Evolutionary conservation across 2,329 filamentous ascomycete genomes (phyloP), one percentile per base, ranked within the genome.

Genomic region (Epichloe gansuensis): DNA sequence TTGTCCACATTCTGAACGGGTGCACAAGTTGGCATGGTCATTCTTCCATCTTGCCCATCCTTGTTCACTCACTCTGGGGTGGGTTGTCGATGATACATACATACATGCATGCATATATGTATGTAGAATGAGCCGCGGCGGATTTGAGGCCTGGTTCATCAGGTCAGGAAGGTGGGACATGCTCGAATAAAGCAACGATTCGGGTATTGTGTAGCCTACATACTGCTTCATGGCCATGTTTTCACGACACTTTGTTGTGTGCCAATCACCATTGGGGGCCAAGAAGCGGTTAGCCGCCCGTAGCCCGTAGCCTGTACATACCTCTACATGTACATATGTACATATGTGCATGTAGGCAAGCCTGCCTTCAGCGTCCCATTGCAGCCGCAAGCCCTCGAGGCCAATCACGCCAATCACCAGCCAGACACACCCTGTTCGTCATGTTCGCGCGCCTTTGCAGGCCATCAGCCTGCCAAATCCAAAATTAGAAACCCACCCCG

Each of bases 381-480:
- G 39, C 37, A n/a, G 28, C 48, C 46, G 62, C 65, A 46, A 23
- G 23, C 23, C 15, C 6, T 13, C 5, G 63, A 62, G 25, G 63
- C 59, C 56, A 57, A 52, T 50, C 49, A 52, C 50, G 63, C 59
- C 56, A 57, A 52, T 50, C 49, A 52, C 50, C 43, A 49, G 54
- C 46, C 54, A 56, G 53, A 55, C 55, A 52, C 48, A 55, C 60
- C 59, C 52, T 48, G 56, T 67, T 71, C 65, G 67, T 60, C 59
- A 52, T 48, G 56, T 67, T 71, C 65, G 67, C 69, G 68, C 69
- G 68, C 69, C 67, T 67, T 65, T 71, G 63, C 64, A 65, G 25
- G 53, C 50, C 51, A 47, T 45, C 39, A 48, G 44, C 39, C 45
- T 57, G 54, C 48, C 50, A 48, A 57, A 59, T 48, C 64, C 61